Base-by-base conservation (phyloP, 306 rosid genomes). In the Calophaca sinica region DNA sequence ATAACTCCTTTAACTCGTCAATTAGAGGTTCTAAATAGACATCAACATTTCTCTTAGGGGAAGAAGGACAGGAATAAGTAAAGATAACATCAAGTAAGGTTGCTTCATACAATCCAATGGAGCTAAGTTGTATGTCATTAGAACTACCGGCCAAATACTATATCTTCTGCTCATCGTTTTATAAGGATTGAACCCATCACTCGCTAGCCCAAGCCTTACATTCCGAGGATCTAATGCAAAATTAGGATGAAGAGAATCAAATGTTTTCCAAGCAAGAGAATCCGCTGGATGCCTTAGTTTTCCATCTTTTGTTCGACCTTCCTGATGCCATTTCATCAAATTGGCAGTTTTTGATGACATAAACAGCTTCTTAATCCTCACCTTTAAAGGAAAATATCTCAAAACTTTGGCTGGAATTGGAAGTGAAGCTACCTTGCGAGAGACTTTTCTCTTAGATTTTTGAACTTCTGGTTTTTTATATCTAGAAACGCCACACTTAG, bases 321-420 rank as follows among this genome's bases (percentile, higher is more conserved):
- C 46, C 9, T 41, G 46, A 6, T 41, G 46, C 46, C 46, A 41
- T 41, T 41, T 41, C 46, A 41, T 41, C 46, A 41, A 41, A 8
- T 41, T 41, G 4, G 68, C 31, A 7, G 12, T 61, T 61, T n/a
- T 61, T 35, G 46, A 61, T 1, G 68, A 61, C 48, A 61, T 61
- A 11, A 41, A 41, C 9, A 41, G 4, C 46, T 36, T 61, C 68
- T 62, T 62, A 3, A 62, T 38, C 69, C 69, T 38, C 3, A 1
- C 26, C 26, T 20, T 20, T 6, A 41, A 41, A 41, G 70, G 52
- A 42, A 64, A 64, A 64, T 20, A 64, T 5, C 70, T 39, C 70
- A 63, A 63, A 39, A 41, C 3, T 12, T 63, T 63, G 11, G 52
- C 53, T 3, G 35, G 70, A 42, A 63, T 63, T 14, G 36, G 36